A percentile compares a stretch with the other conserved stretches of the same genome.
Evolutionary conservation across 2,329 filamentous ascomycete genomes (phyloP).

Genomic region (Xylaria sp.): DNA sequence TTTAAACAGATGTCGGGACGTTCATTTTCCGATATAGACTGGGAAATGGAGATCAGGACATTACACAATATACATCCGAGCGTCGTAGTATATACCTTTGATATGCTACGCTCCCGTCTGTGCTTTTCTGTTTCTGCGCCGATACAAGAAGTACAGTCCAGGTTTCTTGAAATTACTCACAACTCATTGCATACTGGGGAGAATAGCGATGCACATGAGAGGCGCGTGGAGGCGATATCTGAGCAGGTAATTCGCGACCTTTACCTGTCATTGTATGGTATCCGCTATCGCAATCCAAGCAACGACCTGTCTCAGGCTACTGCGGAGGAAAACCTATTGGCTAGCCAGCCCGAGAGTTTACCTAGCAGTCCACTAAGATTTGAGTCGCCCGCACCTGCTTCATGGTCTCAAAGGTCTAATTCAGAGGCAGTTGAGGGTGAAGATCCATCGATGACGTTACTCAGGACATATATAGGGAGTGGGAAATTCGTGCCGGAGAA

Average conservation of each 20-base stretch:
- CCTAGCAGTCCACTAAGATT: conserved; percentile 38
- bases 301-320: conserved; percentile 22
- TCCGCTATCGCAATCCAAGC: conserved; percentile 37
- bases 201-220: conserved; percentile 18
- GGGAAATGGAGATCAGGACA: conserved; percentile 43
- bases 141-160: conserved; percentile 39
- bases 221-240: conserved; percentile 28
- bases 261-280: conserved; percentile 44
- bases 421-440: conserved; percentile 36
- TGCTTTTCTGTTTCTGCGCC: conserved; percentile 27
- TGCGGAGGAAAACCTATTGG: conserved; percentile 37
- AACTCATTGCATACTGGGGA: conserved; percentile 19
- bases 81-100: conserved; percentile 38
- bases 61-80: conserved; percentile 39
- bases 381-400: conserved; percentile 36
- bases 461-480: conserved; percentile 47
- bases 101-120: conserved; percentile 31
- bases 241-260: conserved; percentile 45
- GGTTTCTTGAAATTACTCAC: conserved; percentile 32
- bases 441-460: conserved; percentile 45
- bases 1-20: conserved; percentile 34
- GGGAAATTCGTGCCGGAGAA: conserved; percentile 43
- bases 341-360: conserved; percentile 43
- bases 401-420: conserved; percentile 35
- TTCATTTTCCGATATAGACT: conserved; percentile 36